Base-by-base conservation (phyloP, 75 land plant species). In the Gnetum montanum region DNA sequence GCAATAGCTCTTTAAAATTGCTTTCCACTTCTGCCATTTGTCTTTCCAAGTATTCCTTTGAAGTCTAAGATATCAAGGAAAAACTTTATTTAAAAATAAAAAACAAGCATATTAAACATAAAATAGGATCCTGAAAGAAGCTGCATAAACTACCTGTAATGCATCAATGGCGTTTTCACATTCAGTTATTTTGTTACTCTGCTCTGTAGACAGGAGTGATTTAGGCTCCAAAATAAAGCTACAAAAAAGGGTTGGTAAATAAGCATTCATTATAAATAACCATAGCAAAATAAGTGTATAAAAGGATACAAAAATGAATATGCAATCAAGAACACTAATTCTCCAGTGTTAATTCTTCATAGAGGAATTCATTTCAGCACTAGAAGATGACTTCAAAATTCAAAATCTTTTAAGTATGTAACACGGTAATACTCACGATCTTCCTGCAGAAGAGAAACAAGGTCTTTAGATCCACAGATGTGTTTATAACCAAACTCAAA, bases 221-320 rank as follows among this genome's bases (percentile, higher is more conserved):
- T 73, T 85, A 7, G 96, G 85, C 74, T 89, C 96, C 49, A 94
- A 65, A 53, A 94, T 75, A 73, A 94, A 94, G 71, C 98, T 94
- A 84, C 6, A 30, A 18, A 47, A 20, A 49, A 20, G 34, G 54
- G 29, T 49, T n/a, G n/a, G n/a, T n/a, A n/a, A n/a, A n/a, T n/a
- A n/a, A n/a, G n/a, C 47, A 45, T 45, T 22, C 22, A 44, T 24
- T 45, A 7, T 45, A 45, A 45, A 4, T 45, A 25, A 12, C 23
- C 23, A 20, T 1, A 22, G 6, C 7, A 8, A 20, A 25, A 45
- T 12, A 1, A 6, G 11, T 6, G n/a, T n/a, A n/a, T n/a, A n/a
- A n/a, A n/a, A n/a, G n/a, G 19, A 29, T 29, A 49, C 6, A 25
- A n/a, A 19, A 29, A 29, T 49, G 4, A 29, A 29, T 4, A 1